Percentiles rank a stretch among this genome's conserved stretches.
Conservation (phyloP, 2,329 filamentous ascomycete genomes). For the Fusarium circinatum region DNA sequence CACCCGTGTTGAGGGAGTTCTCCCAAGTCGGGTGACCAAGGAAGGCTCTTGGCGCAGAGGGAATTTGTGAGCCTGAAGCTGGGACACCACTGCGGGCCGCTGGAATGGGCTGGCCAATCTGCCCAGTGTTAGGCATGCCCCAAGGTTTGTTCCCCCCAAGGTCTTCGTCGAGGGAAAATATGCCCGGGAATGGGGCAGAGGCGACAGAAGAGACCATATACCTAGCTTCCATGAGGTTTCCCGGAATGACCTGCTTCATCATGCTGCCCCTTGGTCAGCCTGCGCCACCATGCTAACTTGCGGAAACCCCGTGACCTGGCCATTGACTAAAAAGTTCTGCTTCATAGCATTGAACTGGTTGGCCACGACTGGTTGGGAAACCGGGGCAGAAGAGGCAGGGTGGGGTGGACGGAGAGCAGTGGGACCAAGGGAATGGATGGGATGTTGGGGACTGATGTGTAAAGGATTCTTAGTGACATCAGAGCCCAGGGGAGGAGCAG, state of each 20-base stretch:
- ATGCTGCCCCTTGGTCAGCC: neutral
- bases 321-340: neutral
- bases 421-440: neutral
- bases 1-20: no score
- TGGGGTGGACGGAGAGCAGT: no score
- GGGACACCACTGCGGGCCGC: neutral
- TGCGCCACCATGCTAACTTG: neutral
- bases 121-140: neutral
- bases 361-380: neutral
- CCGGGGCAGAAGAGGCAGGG: neutral
- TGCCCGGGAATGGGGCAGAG: fast-evolving
- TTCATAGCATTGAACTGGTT: neutral
- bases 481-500: neutral
- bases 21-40: neutral
- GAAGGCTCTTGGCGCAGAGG: no score
- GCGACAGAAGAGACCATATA: neutral
- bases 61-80: neutral
- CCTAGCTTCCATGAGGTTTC: neutral
- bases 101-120: neutral
- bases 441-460: neutral
- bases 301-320: fast-evolving
- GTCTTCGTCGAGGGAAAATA: fast-evolving
- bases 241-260: fast-evolving
- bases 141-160: fast-evolving
- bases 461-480: neutral